Base-by-base conservation (phyloP, 2,329 filamentous ascomycete genomes). In the Aspergillus sp. region DNA sequence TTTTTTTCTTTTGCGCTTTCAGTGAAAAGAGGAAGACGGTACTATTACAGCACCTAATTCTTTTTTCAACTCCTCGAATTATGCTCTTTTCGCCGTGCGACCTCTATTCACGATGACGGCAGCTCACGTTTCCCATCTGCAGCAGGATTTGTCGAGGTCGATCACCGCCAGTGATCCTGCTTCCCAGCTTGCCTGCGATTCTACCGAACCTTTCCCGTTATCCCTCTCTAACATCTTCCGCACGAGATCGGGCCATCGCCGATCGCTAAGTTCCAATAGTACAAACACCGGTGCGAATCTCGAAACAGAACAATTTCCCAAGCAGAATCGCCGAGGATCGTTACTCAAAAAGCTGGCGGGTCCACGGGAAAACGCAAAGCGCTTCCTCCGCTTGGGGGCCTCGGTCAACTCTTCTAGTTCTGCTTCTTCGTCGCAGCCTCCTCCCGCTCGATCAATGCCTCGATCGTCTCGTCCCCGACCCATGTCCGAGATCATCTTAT, bases 281-380 rank as follows among this genome's bases (percentile, higher is more conserved):
- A 19, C 19, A 19, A 19, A 19, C 19, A 19, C 19, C 19, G 47
- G 49, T 33, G 46, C 54, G 40, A 47, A 57, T 43, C 48, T 47
- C 33, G 44, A 46, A 29, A 39, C 48, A 60, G 19, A 19, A 42
- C 49, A 58, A 43, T 51, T 56, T 29, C 51, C 61, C 8, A 60
- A 62, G 40, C 50, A 53, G 34, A 50, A 40, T 45, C 57, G 53
- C 33, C 55, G 62, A 39, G 47, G 39, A 39, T 60, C 60, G 10
- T 52, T 67, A 33, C 47, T 67, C 28, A 58, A 48, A 59, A 72
- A 68, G 52, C 64, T 74, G 64, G 68, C 69, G 60, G 61, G 65
- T 44, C 61, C 69, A 61, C 67, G 69, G 48, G 69, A 73, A 50
- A 68, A 69, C 62, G 69, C 68, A 52, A 73, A 73, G 60, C 64